Percentiles rank a stretch among this genome's conserved stretches.
phyloP scores from a whole-genome alignment of 176 grass and related monocot genomes.

The Zoysia japonica region DNA sequence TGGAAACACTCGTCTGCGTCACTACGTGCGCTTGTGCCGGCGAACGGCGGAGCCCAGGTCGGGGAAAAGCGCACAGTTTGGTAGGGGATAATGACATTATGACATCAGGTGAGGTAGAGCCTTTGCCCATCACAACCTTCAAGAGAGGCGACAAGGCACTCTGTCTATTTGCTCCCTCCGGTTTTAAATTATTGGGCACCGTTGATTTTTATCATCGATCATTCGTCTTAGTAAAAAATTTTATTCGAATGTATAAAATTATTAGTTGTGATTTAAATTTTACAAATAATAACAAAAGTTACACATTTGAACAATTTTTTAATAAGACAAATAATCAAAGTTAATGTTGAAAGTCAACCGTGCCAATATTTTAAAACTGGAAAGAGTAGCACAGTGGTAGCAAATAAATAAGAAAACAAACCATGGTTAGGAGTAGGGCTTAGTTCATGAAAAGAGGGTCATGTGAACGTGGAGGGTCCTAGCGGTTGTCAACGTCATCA shows the following conservation, averaged over 20 bases:
- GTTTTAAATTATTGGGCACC: too few species aligned
- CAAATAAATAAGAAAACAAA: conserved; percentile 18
- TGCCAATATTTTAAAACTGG: too few species aligned
- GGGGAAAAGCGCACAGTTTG: conserved; percentile 48
- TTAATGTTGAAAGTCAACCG: too few species aligned
- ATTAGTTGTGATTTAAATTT: too few species aligned
- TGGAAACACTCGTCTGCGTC: conserved; percentile 18
- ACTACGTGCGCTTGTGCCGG: background rate
- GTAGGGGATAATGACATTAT: conserved; percentile 47
- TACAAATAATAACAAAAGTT: too few species aligned
- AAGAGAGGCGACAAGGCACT: conserved; percentile 14
- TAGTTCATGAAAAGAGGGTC: conserved; percentile 15
- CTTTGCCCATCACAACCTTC: conserved; percentile 40
- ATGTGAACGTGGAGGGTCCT: conserved; percentile 15
- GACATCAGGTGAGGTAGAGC: background rate
- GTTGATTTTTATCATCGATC: too few species aligned
- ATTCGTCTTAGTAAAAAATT: too few species aligned
- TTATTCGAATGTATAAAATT: too few species aligned
- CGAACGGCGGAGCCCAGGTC: conserved; percentile 27
- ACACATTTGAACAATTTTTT: too few species aligned
- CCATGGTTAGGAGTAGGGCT: background rate
- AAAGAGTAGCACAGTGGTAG: background rate
- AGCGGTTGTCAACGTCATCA: conserved; percentile 11
- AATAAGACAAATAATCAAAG: too few species aligned
- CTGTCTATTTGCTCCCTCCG: background rate